phyloP scores from a whole-genome alignment of 176 grass and related monocot species.

The Elymus sibiricus region DNA sequence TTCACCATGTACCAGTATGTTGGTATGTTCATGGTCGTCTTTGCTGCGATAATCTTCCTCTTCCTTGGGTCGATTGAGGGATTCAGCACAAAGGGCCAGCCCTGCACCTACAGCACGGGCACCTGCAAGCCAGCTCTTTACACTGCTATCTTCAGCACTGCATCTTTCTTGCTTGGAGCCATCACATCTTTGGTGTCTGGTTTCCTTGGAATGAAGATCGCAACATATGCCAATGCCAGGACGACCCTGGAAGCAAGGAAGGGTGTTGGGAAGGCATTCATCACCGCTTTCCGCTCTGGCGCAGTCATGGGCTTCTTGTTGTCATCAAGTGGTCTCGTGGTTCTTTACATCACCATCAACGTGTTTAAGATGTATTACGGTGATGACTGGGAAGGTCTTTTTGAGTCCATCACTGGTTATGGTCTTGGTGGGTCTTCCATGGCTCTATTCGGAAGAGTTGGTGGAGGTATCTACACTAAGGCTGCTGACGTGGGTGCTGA shows the following conservation, averaged over 20 bases:
- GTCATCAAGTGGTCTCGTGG: slow-evolving; percentile 72
- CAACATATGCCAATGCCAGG: slow-evolving; percentile 84
- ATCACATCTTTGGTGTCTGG: slow-evolving; percentile 88
- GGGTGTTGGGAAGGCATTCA: slow-evolving; percentile 90
- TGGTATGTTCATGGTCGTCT: slow-evolving; percentile 54
- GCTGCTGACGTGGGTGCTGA: slow-evolving; percentile 93
- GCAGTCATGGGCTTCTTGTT: slow-evolving; percentile 92
- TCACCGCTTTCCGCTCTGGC: slow-evolving; percentile 77
- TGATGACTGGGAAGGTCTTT: slow-evolving; percentile 90
- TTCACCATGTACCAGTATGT: slow-evolving; percentile 66
- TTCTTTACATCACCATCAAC: slow-evolving; percentile 86
- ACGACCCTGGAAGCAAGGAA: slow-evolving; percentile 86
- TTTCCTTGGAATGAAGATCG: slow-evolving; percentile 91
- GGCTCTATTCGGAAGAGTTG: slow-evolving; percentile 88
- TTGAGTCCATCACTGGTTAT: slow-evolving; percentile 90
- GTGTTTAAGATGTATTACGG: slow-evolving; percentile 78
- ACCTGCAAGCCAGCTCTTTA: slow-evolving; percentile 71
- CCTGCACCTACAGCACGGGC: slow-evolving; percentile 65
- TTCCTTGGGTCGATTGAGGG: slow-evolving; percentile 73
- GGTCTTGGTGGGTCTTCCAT: slow-evolving; percentile 94
- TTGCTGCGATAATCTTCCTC: slow-evolving; percentile 51
- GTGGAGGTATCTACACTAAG: slow-evolving; percentile 92
- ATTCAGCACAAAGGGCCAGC: slow-evolving; percentile 64
- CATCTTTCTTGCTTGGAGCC: slow-evolving; percentile 76
- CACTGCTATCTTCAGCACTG: slow-evolving; percentile 72